phyloP scores from a whole-genome alignment of 2,329 filamentous ascomycete genomes.

The Botrytis medusae region DNA sequence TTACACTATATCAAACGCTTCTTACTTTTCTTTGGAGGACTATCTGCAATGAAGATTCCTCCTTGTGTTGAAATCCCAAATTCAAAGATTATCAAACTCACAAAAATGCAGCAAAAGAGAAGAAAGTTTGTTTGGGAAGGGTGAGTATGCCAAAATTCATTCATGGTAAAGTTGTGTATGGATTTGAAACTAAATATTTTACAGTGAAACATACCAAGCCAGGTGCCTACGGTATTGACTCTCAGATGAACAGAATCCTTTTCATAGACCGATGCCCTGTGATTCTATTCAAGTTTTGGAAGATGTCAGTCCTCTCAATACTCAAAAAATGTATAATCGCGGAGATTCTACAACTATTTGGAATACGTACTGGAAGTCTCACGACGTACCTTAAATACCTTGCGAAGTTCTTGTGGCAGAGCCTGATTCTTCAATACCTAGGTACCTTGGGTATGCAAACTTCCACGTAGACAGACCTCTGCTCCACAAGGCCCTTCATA shows the following conservation, averaged over 20 bases:
- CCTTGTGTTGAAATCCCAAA: not conserved
- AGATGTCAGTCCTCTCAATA: not conserved
- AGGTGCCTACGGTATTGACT: not conserved
- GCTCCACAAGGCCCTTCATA: not conserved
- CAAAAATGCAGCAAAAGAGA: not conserved
- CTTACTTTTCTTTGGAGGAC: not conserved
- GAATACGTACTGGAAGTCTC: not conserved
- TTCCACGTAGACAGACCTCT: constrained; percentile 4
- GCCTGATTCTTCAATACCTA: not conserved
- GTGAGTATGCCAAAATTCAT: constrained; percentile 10
- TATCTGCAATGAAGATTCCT: not conserved
- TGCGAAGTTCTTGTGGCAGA: not conserved
- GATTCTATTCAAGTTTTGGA: not conserved
- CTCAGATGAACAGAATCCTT: not conserved
- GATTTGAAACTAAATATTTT: constrained; percentile 13
- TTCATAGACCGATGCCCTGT: not conserved
- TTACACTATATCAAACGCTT: not conserved
- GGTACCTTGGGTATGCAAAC: constrained; percentile 9
- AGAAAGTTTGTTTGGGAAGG: not conserved
- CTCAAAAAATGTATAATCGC: not conserved
- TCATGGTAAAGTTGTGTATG: not conserved
- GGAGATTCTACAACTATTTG: not conserved
- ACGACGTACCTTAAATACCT: not conserved
- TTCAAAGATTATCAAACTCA: not conserved
- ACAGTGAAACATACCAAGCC: not conserved